A percentile compares a stretch with the other conserved stretches of the same genome.
Conservation (phyloP, 768 basidiomycete genomes). For the Rhizopogon roseolus region DNA sequence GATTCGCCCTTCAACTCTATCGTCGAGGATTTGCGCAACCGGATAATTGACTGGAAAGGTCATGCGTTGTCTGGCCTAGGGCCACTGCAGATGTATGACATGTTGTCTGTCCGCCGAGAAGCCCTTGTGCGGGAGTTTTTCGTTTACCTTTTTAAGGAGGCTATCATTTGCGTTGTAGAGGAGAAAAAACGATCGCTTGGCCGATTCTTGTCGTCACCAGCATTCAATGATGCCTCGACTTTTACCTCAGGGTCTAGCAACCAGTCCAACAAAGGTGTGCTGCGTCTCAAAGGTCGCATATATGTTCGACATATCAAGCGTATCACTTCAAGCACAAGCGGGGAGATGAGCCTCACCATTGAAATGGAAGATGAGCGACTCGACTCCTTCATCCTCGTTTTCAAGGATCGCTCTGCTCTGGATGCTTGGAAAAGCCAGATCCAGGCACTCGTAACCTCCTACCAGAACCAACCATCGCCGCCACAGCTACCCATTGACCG, state of each 20-base stretch:
- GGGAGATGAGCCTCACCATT: slow-evolving; percentile 92
- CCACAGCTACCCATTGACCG: slow-evolving; percentile 31
- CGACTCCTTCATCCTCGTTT: slow-evolving; percentile 94
- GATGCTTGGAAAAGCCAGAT: slow-evolving; percentile 89
- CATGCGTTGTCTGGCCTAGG: slow-evolving; percentile 90
- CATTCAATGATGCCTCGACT: slow-evolving; percentile 47
- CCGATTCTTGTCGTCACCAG: slow-evolving; percentile 64
- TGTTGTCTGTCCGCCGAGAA: slow-evolving; percentile 85
- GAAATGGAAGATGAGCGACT: slow-evolving; percentile 95
- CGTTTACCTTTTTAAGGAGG: slow-evolving; percentile 96
- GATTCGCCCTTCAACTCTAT: slow-evolving; percentile 79
- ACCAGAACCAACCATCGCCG: slow-evolving; percentile 51
- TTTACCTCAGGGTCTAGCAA: slow-evolving; percentile 27
- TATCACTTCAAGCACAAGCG: slow-evolving; percentile 75
- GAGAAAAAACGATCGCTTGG: slow-evolving; percentile 86
- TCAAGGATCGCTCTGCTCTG: slow-evolving; percentile 84
- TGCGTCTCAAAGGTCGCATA: slow-evolving; percentile 91
- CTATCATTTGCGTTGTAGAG: slow-evolving; percentile 96
- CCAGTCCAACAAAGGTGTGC: slow-evolving; percentile 53
- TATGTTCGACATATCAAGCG: slow-evolving; percentile 93
- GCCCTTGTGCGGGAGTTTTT: slow-evolving; percentile 89
- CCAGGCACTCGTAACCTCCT: slow-evolving; percentile 67
- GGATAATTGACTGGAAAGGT: slow-evolving; percentile 96
- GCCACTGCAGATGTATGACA: slow-evolving; percentile 86
- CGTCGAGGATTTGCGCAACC: slow-evolving; percentile 82